Base-by-base conservation (phyloP, 2,329 filamentous ascomycete genomes). In the Exophiala calicioides region DNA sequence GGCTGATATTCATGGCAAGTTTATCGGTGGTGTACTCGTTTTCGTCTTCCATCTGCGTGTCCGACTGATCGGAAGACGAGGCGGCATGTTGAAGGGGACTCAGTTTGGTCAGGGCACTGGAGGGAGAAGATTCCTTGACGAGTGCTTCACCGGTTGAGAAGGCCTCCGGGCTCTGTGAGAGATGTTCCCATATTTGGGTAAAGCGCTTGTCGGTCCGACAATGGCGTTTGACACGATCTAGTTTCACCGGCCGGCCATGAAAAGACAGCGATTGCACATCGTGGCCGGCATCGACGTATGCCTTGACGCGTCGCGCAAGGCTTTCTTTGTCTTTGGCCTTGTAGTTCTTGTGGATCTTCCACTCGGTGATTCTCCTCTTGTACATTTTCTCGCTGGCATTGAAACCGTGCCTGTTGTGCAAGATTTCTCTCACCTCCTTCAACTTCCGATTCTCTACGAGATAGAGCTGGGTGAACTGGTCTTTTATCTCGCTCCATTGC, bases 341-440 rank as follows among this genome's bases (percentile, higher is more conserved):
- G 43, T 53, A 53, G 30, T 53, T 53, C 42, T 53, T 53, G 21
- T 40, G 47, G n/a, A 56, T 46, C 24, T 50, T 50, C 53, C 53
- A 56, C 5, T 50, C 42, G 5, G 38, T 35, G 13, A 56, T 53
- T 12, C 50, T 45, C 19, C 50, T 39, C 37, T 53, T 56, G 53
- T 43, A 56, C 50, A 53, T 56, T 29, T 53, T 56, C 33, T 47
- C 45, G 30, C 43, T 53, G 18, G 53, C 50, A 27, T 48, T 37
- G 32, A 56, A 54, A 13, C 53, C 47, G 37, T 56, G 47, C 12
- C 43, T 49, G n/a, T 38, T 36, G 13, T 40, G 36, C 18, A 56
- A 20, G 33, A 53, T 53, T 1, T 31, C 6, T 23, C 44, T 42
- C 18, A 56, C 53, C 33, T 56, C 50, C 16, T 47, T 54, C 31